Evolutionary conservation across 2,329 filamentous ascomycete genomes (phyloP).

Genomic region (Colletotrichum cordylinicola): DNA sequence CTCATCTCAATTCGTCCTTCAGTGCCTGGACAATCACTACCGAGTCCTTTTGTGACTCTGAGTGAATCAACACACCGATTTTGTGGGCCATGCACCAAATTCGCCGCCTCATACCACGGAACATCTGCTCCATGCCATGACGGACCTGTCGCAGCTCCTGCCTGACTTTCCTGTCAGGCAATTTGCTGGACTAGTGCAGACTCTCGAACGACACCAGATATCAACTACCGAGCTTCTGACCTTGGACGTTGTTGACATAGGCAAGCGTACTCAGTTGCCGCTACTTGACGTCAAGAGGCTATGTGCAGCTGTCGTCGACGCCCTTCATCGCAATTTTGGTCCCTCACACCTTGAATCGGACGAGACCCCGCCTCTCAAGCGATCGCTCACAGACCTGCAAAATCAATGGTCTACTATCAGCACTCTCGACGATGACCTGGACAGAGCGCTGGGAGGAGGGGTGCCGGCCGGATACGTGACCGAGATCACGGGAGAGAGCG

Average conservation of each 20-base stretch:
- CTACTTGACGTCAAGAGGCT: constrained; percentile 81
- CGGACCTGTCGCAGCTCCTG: constrained; percentile 83
- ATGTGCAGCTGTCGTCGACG: constrained; percentile 68
- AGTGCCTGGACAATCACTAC: not conserved
- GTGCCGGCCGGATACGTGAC: constrained; percentile 82
- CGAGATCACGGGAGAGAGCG: constrained; percentile 92
- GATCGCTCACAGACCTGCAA: constrained; percentile 9
- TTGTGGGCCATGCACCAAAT: not conserved
- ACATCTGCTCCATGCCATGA: constrained; percentile 60
- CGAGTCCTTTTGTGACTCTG: not conserved
- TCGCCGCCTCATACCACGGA: not conserved
- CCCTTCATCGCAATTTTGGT: constrained; percentile 68
- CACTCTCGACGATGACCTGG: constrained; percentile 78
- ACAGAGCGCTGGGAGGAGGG: constrained; percentile 75
- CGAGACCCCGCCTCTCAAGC: not conserved
- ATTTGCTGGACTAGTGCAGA: constrained; percentile 78
- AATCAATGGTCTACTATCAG: constrained; percentile 65
- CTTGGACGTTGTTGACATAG: constrained; percentile 81
- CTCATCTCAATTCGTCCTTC: not conserved
- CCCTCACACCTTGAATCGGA: not conserved
- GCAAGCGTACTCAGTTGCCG: constrained; percentile 83
- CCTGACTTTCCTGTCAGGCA: constrained; percentile 77
- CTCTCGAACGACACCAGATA: constrained; percentile 79
- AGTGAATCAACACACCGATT: not conserved
- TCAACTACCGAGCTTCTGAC: constrained; percentile 86